Conservation (phyloP, 441 rosid genomes). For the Dalechampia spathulata region DNA sequence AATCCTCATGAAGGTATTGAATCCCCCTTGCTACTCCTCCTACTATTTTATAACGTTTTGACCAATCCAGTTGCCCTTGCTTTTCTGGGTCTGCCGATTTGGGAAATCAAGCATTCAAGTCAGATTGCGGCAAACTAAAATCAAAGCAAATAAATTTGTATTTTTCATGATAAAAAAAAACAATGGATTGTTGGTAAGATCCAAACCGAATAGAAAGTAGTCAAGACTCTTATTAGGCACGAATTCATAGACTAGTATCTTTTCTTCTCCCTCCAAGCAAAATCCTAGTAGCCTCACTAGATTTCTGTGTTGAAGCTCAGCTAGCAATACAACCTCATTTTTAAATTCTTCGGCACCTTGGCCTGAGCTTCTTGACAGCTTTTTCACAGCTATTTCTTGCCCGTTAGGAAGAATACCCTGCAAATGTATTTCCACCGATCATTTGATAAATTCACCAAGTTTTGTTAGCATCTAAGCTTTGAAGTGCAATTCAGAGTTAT, state of each 20-base stretch:
- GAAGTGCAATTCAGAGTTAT: too few species aligned
- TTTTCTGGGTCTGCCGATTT: constrained; percentile 25
- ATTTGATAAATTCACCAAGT: too few species aligned
- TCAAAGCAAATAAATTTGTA: too few species aligned
- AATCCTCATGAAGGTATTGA: constrained; percentile 43
- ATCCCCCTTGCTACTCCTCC: constrained; percentile 43
- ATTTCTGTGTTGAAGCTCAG: constrained; percentile 29
- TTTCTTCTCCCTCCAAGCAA: constrained; percentile 23
- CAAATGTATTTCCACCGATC: neutral
- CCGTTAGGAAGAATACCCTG: constrained; percentile 24
- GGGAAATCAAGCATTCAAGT: neutral
- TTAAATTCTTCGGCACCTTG: constrained; percentile 25
- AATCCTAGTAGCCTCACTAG: constrained; percentile 24
- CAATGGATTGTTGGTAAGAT: too few species aligned
- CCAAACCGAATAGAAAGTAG: constrained; percentile 22
- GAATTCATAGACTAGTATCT: constrained; percentile 27
- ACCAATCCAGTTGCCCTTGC: constrained; percentile 29
- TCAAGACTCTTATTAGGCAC: constrained; percentile 26
- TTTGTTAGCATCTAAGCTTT: too few species aligned
- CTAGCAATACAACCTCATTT: constrained; percentile 27
- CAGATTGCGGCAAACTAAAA: too few species aligned
- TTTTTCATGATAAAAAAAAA: too few species aligned
- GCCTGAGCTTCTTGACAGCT: constrained; percentile 11
- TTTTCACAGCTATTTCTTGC: constrained; percentile 26
- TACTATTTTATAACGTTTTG: constrained; percentile 24